Evolutionary conservation across 345 rosid species (phyloP).

Genomic region (Rhodomyrtus tomentosa): DNA sequence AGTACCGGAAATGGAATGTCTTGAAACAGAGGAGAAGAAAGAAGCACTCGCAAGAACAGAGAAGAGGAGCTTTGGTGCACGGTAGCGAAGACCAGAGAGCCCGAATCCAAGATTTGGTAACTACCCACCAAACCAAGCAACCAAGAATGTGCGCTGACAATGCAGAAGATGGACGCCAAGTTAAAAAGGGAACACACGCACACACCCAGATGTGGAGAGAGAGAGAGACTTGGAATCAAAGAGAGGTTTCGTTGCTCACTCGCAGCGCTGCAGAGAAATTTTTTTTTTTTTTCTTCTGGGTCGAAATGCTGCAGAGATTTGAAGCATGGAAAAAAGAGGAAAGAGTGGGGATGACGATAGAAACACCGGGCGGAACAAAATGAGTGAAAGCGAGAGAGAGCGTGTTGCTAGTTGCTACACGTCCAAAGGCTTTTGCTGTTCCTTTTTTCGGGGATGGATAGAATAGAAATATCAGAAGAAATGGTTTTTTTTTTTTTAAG

Average conservation of each 20-base stretch:
- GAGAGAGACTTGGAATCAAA: conserved; percentile 58
- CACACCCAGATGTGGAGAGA: neutral
- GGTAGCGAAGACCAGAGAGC: neutral
- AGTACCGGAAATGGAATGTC: neutral
- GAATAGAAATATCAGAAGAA: neutral
- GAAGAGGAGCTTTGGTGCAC: neutral
- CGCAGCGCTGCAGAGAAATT: neutral
- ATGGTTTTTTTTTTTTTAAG: neutral
- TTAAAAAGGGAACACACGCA: neutral
- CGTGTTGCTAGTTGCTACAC: neutral
- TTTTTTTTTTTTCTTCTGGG: too few species aligned
- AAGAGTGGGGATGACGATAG: neutral
- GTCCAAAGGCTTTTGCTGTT: neutral
- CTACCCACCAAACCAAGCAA: conserved; percentile 34
- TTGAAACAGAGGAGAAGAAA: neutral
- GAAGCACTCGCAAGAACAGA: neutral
- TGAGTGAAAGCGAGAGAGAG: neutral
- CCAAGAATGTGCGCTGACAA: neutral
- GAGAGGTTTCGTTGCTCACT: conserved; percentile 30
- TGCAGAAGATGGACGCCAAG: neutral
- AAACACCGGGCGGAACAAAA: neutral
- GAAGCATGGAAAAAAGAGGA: neutral
- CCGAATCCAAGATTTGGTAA: conserved; percentile 40
- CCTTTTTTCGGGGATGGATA: neutral
- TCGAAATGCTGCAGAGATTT: neutral